Evolutionary conservation across 169 alveolate species (phyloP), one percentile per base, ranked within the genome.

Genomic region (Plasmodium adleri): DNA sequence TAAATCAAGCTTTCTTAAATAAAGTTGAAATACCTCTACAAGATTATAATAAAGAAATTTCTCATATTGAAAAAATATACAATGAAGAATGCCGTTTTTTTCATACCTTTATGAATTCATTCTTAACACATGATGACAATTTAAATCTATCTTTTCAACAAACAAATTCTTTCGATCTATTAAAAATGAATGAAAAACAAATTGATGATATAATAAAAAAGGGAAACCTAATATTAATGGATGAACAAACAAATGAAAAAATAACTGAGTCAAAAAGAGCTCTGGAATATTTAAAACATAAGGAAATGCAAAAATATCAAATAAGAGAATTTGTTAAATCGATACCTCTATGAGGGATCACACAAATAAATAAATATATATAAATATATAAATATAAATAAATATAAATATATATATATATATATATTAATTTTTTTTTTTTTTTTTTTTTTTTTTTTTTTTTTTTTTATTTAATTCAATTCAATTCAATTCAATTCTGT

Each of bases 71-170:
- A 22, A 28, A 76, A 70, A 76, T 63, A 64, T 76, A 76, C 26
- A 52, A 49, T 17, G 75, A 62, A 10, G 89, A 76, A 56, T 63
- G 78, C 7, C 12, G 28, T 56, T 76, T 76, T 68, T 76, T 76
- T 64, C 71, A 76, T 22, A 54, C 22, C 22, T 64, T 76, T 2
- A 1, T 76, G 26, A n/a, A 68, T 20, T 24, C 89, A 1, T 76
- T 76, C 20, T 43, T 76, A 26, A 26, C 89, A 5, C 70, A 76
- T 6, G 78, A 76, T 45, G 63, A 60, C 26, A 0, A 72, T 1
- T 54, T 74, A 17, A 39, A n/a, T n/a, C 9, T 54, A 17, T 39
- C 47, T 39, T 39, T 39, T 39, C 47, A 39, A 39, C 47, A 39
- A 39, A 52, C 9, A n/a, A 52, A 72, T 12, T 43, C 12, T 49